Base-by-base conservation (phyloP, 768 basidiomycete species). In the Postia placenta region DNA sequence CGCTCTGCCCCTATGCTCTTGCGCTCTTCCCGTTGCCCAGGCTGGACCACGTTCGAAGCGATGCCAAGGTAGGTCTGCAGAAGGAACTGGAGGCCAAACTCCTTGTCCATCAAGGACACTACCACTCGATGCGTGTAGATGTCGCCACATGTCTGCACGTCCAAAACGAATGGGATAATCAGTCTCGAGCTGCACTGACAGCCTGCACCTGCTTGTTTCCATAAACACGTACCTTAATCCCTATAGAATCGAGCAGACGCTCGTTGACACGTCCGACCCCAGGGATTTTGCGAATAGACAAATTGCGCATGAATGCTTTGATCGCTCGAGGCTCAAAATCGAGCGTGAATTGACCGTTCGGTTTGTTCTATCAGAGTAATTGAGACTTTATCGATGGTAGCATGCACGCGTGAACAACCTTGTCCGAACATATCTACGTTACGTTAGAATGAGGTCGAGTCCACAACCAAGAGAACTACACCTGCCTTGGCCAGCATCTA, bases 401-500 rank as follows among this genome's bases (percentile, higher is more conserved):
- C 11, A 39, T 22, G 20, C 15, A 19, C 14, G 20, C 14, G 25
- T n/a, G 1, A 45, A 35, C 11, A 45, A 85, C 87, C 73, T 86
- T 92, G 66, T 97, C 93, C 24, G 93, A 95, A 63, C 90, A 93
- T 27, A 95, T 94, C 88, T 93, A 23, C 24, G 12, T 4, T 24
- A 11, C 22, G 24, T 42, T 35, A 43, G 38, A 11, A 28, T 15
- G 30, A 6, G 6, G 3, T 12, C 36, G n/a, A 12, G 24, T 19
- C 9, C 7, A 41, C 25, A 54, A 71, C 57, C 47, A 90, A n/a
- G n/a, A n/a, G n/a, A n/a, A n/a, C n/a, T n/a, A n/a, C n/a, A n/a
- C n/a, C n/a, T n/a, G n/a, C 88, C 75, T 98, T 98, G 35, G 93
- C 92, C 15, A 98, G 74, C 86, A 93, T 92, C 83, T 90, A 51